These are phyloP conservation scores for Kazachstania sp. DNA, from an alignment of 1,139 yeast genomes.

Conservation along the genomic window DNA sequence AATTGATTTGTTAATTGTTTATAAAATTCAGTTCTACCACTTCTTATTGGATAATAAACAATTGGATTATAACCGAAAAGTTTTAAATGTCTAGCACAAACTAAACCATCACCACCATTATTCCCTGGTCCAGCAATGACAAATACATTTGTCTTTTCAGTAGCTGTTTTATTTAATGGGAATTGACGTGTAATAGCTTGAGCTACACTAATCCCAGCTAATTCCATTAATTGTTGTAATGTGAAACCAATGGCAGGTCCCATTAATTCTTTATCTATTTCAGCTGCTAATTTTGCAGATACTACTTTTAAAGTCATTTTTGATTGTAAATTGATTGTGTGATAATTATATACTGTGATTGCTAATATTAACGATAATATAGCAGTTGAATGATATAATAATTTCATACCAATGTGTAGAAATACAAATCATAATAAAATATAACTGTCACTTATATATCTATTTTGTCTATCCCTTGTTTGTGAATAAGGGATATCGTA, in stretches of 20 bases:
- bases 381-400: too few relatives aligned
- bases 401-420: too few relatives aligned
- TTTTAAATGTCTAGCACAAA: conserved; percentile 84
- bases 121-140: conserved; percentile 92
- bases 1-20: conserved; percentile 34
- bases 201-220: conserved; percentile 93
- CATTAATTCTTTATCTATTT: conserved; percentile 81
- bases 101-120: conserved; percentile 94
- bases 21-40: conserved; percentile 35
- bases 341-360: neutral
- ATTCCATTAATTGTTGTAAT: conserved; percentile 90
- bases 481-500: too few relatives aligned
- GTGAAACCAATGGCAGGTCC: conserved; percentile 70
- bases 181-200: conserved; percentile 68
- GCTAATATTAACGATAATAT: too few relatives aligned
- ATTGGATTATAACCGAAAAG: conserved; percentile 71
- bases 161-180: conserved; percentile 31
- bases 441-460: too few relatives aligned
- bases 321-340: neutral
- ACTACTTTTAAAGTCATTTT: conserved; percentile 26
- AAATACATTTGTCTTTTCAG: conserved; percentile 39
- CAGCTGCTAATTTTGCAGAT: conserved; percentile 65
- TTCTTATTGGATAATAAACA: conserved; percentile 58
- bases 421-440: too few relatives aligned
- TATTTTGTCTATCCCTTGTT: too few relatives aligned